Evolutionary conservation across 805 yeast genomes (phyloP), one percentile per base, ranked within the genome.

Genomic region (Brettanomyces sp.): DNA sequence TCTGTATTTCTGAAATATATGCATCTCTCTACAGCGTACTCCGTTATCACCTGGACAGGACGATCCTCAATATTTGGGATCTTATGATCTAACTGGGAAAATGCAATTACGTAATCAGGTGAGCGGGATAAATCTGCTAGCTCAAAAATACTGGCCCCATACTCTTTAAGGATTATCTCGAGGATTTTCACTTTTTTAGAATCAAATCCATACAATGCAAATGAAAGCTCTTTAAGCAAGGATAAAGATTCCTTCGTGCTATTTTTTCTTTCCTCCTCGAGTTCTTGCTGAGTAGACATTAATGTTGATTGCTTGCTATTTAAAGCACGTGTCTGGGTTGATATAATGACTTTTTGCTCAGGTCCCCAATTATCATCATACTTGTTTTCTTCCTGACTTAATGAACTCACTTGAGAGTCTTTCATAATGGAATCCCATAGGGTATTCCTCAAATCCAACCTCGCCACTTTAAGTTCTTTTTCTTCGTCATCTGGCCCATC

Each of bases 11-110:
- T 48, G 39, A 50, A 50, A 41, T 43, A 63, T 7, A 63, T 47
- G 37, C 63, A 57, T 22, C 66, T 47, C 45, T 63, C 66, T 7
- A 63, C 51, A 1, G 56, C 64, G 11, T 56, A 42, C 42, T 63
- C 67, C 1, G 65, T 63, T 11, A 63, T 53, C 14, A 33, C 37
- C 14, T 24, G 13, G n/a, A 6, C 5, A 28, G 32, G 9, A 28
- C 34, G 18, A n/a, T 21, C 18, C 8, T 14, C 25, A 21, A 21
- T 14, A 6, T 23, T 13, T n/a, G 22, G 5, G 24, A 32, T 18
- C n/a, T 36, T 18, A 3, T 40, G 36, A 9, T 49, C 41, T 7
- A 43, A 14, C 14, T 47, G 52, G 21, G 57, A 58, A 44, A 44
- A 57, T 2, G 58, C 55, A 5, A 62, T 40, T 1, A 51, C 44